Evolutionary conservation across 371 early-diverging fungal species (phyloP).

Genomic region (Rhizomucor miehei): DNA sequence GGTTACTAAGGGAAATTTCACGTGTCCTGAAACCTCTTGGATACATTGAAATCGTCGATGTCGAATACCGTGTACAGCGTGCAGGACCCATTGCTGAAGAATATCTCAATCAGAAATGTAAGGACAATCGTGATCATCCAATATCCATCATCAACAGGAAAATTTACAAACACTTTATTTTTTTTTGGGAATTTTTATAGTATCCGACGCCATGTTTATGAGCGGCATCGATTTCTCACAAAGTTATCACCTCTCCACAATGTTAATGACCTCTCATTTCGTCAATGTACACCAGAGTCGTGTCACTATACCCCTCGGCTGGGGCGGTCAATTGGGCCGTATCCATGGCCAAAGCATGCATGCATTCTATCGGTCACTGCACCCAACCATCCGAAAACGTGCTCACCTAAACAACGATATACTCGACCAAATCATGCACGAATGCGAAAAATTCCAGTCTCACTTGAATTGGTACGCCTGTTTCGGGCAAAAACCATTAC

Average conservation of each 20-base stretch:
- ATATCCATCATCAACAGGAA: no score
- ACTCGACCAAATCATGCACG: conserved; percentile 13
- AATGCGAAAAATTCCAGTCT: conserved; percentile 22
- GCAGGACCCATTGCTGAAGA: conserved; percentile 42
- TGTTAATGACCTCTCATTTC: conserved; percentile 27
- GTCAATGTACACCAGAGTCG: conserved; percentile 25
- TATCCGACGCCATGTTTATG: conserved; percentile 10
- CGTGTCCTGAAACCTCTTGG: conserved; percentile 54
- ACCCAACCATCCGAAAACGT: conserved; percentile 9
- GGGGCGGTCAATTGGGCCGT: conserved; percentile 29
- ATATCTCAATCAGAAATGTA: conserved; percentile 35
- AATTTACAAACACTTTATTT: no score
- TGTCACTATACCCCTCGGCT: conserved; percentile 26
- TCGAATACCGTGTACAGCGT: conserved; percentile 43
- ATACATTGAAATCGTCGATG: conserved; percentile 50
- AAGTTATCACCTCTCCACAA: conserved; percentile 19
- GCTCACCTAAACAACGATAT: conserved; percentile 2
- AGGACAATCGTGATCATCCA: no score
- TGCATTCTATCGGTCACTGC: conserved; percentile 14
- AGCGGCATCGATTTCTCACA: conserved; percentile 18
- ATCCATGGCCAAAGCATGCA: conserved; percentile 23
- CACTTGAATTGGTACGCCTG: conserved; percentile 26
- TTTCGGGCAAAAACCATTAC: conserved; percentile 20
- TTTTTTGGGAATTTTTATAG: no score
- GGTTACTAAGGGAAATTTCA: conserved; percentile 29